A percentile compares a stretch with the other conserved stretches of the same genome.
Evolutionary conservation across 192 early-diverging fungal genomes (phyloP).

Genomic region (Funneliformis geosporum): DNA sequence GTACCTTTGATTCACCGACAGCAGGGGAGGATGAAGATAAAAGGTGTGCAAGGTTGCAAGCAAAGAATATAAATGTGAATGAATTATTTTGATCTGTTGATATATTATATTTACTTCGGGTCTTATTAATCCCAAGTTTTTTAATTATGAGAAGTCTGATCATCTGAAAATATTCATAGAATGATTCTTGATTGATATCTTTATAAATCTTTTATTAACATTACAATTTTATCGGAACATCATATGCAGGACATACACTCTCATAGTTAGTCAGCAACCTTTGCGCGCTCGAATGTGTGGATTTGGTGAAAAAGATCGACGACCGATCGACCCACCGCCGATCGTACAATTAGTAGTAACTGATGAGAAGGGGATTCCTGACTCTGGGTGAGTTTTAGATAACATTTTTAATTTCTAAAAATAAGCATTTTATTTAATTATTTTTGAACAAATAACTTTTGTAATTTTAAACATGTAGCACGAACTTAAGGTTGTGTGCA

Average conservation of each 20-base stretch:
- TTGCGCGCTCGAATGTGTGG: constrained; percentile 79
- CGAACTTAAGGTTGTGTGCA: constrained; percentile 3
- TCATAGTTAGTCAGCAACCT: constrained; percentile 74
- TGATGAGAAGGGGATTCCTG: constrained; percentile 50
- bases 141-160: neutral
- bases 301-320: constrained; percentile 79
- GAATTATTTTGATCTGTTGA: neutral
- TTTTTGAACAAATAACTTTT: neutral
- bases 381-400: constrained; percentile 36
- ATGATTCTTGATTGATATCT: neutral
- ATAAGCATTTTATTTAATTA: neutral
- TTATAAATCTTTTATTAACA: neutral
- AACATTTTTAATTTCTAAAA: neutral
- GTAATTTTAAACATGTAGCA: constrained; percentile 10
- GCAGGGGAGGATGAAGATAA: constrained; percentile 16
- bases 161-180: neutral
- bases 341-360: constrained; percentile 68
- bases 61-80: neutral
- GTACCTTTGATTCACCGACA: constrained; percentile 16
- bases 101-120: neutral
- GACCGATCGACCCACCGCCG: constrained; percentile 77
- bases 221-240: neutral
- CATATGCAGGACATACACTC: constrained; percentile 56
- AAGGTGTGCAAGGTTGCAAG: neutral
- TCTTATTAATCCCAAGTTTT: neutral